Percentiles rank a stretch among this genome's conserved stretches.
Evolutionary conservation across 1,139 yeast species (phyloP).

Genomic region (Yamadazyma atmosphaerica): DNA sequence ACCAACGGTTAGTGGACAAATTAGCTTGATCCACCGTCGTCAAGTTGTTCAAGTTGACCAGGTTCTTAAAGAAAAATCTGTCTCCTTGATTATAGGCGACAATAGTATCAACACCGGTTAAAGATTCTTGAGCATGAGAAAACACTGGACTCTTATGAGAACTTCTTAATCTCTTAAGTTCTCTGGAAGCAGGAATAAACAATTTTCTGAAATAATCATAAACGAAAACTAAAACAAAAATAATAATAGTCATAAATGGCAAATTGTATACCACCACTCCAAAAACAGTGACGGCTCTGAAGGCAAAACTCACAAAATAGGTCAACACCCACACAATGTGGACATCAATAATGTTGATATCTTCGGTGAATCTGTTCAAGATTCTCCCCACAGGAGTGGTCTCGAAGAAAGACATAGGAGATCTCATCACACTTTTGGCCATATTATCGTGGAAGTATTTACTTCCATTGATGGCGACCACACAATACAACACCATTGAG

Average conservation of each 20-base stretch:
- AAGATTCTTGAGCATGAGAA: conserved; percentile 39
- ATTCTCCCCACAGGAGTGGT: conserved; percentile 46
- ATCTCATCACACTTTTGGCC: conserved; percentile 37
- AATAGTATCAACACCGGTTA: conserved; percentile 38
- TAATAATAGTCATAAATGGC: conserved; percentile 34
- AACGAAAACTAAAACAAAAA: conserved; percentile 21
- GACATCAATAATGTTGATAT: conserved; percentile 34
- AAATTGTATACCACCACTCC: conserved; percentile 30
- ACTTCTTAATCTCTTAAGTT: conserved; percentile 34
- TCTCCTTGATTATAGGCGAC: conserved; percentile 31
- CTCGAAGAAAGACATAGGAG: conserved; percentile 47
- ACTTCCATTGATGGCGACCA: conserved; percentile 34
- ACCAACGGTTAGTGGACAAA: conserved; percentile 36
- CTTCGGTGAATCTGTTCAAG: conserved; percentile 41
- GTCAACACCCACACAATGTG: conserved; percentile 34
- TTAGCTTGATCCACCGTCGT: conserved; percentile 23
- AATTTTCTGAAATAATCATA: conserved; percentile 30
- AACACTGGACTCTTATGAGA: conserved; percentile 34
- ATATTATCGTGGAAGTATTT: conserved; percentile 36
- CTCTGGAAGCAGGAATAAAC: conserved; percentile 39
- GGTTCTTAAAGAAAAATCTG: conserved; percentile 26
- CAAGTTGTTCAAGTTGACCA: conserved; percentile 22
- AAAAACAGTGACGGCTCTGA: conserved; percentile 26
- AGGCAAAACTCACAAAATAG: conserved; percentile 22
- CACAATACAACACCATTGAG: conserved; percentile 33